Conservation (phyloP, 2,329 filamentous ascomycete species). For the Scytalidium lignicola region DNA sequence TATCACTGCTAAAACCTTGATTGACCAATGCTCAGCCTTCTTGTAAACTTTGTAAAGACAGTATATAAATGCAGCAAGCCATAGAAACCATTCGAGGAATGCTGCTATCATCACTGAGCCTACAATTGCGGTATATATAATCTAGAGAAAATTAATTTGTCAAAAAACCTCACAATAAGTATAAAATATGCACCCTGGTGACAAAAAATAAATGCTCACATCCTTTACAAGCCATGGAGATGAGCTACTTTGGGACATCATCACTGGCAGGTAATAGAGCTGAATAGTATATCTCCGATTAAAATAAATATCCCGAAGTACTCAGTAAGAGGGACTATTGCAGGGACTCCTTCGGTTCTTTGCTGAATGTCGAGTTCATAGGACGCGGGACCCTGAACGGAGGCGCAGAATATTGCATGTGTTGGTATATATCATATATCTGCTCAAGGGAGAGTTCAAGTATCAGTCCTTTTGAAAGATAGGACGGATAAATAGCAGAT, state of each 20-base stretch:
- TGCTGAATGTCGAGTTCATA: no score
- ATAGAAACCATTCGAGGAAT: conserved; percentile 87
- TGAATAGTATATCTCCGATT: no score
- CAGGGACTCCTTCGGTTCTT: no score
- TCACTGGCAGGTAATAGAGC: neutral
- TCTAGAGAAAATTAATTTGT: conserved; percentile 44
- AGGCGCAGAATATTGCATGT: no score
- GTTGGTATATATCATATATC: no score
- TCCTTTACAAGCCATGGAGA: conserved; percentile 48
- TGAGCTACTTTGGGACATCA: conserved; percentile 37
- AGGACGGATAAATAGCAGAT: no score
- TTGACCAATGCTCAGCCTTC: conserved; percentile 86
- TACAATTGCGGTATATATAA: conserved; percentile 78
- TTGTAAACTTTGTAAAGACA: conserved; percentile 82
- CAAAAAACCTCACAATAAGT: conserved; percentile 1
- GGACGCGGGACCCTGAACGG: no score
- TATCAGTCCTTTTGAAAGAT: no score
- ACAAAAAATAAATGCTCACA: conserved; percentile 28
- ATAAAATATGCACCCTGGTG: neutral
- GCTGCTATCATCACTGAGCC: conserved; percentile 79
- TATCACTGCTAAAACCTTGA: conserved; percentile 69
- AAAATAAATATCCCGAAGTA: no score
- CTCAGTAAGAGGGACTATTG: no score
- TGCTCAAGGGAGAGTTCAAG: no score
- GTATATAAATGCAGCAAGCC: conserved; percentile 90